phyloP scores from a whole-genome alignment of 305 asterid species.

The Caryopteris hybrid region DNA sequence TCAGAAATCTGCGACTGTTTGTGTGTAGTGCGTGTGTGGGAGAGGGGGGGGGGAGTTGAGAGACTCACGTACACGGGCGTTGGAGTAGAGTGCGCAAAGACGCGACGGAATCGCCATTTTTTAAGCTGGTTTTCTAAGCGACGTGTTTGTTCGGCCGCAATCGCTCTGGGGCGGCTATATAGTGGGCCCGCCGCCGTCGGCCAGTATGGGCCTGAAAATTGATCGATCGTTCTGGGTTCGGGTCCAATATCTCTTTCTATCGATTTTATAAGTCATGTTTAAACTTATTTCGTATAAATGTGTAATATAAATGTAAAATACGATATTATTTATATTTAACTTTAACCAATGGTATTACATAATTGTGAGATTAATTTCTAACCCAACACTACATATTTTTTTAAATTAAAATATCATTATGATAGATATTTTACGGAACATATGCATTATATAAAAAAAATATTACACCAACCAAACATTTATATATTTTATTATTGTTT shows the following conservation, averaged over 20 bases:
- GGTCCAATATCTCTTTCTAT: neutral
- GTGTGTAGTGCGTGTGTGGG: neutral
- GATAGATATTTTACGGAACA: too few relatives aligned
- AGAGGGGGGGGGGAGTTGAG: constrained; percentile 5
- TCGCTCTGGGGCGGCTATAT: neutral
- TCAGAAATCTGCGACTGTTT: constrained; percentile 14
- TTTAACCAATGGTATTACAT: too few relatives aligned
- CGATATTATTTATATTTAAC: too few relatives aligned
- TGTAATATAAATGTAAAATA: too few relatives aligned
- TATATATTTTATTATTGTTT: too few relatives aligned
- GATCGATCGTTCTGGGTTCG: neutral
- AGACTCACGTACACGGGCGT: constrained; percentile 21
- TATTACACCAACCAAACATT: too few relatives aligned
- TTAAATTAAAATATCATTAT: too few relatives aligned
- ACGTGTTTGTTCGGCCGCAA: neutral
- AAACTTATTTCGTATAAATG: too few relatives aligned
- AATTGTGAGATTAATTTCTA: too few relatives aligned
- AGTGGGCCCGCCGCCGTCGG: constrained; percentile 5
- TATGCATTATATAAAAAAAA: too few relatives aligned
- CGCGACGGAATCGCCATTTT: constrained; percentile 31
- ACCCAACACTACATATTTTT: too few relatives aligned
- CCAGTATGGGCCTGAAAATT: neutral
- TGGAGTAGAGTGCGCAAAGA: constrained; percentile 25
- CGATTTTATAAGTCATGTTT: too few relatives aligned
- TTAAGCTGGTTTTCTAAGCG: neutral